These are phyloP conservation scores for Penicillium simplicissimum DNA, from an alignment of 495 filamentous ascomycete species.

Conservation along the genomic window DNA sequence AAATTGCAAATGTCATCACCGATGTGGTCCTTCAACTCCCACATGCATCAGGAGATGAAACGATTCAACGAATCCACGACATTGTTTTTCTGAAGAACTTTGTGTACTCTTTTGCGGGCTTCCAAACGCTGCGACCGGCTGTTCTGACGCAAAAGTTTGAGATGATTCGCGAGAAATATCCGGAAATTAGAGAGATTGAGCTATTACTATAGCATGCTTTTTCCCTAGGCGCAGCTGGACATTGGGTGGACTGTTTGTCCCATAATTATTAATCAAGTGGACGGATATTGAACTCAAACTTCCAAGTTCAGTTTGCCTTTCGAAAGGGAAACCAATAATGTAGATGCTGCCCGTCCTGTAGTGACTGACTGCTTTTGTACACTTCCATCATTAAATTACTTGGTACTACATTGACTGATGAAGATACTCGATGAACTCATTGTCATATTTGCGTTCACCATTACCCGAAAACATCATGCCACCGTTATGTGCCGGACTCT, in stretches of 20 bases:
- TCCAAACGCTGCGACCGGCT: constrained; percentile 24
- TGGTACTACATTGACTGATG: too few species aligned
- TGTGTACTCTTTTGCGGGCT: constrained; percentile 29
- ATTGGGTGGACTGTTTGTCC: too few species aligned
- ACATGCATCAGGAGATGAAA: constrained; percentile 35
- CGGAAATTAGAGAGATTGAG: constrained; percentile 17
- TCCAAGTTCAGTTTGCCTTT: too few species aligned
- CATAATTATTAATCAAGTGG: too few species aligned
- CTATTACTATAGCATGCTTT: not conserved
- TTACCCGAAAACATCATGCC: not conserved
- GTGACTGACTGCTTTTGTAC: too few species aligned
- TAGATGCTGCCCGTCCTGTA: too few species aligned
- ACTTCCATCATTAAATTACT: too few species aligned
- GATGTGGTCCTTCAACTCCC: constrained; percentile 1
- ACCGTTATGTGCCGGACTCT: not conserved
- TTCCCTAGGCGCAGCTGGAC: too few species aligned
- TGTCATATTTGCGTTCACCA: not conserved
- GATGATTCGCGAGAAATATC: constrained; percentile 24
- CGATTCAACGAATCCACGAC: constrained; percentile 31
- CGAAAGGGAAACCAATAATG: too few species aligned
- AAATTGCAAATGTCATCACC: not conserved
- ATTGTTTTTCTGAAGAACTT: constrained; percentile 33
- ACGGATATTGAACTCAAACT: too few species aligned
- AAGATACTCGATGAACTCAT: not conserved
- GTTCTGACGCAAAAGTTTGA: constrained; percentile 31